These are phyloP conservation scores for Solanum clarkiae DNA, from an alignment of 257 asterid genomes.

Conservation along the genomic window DNA sequence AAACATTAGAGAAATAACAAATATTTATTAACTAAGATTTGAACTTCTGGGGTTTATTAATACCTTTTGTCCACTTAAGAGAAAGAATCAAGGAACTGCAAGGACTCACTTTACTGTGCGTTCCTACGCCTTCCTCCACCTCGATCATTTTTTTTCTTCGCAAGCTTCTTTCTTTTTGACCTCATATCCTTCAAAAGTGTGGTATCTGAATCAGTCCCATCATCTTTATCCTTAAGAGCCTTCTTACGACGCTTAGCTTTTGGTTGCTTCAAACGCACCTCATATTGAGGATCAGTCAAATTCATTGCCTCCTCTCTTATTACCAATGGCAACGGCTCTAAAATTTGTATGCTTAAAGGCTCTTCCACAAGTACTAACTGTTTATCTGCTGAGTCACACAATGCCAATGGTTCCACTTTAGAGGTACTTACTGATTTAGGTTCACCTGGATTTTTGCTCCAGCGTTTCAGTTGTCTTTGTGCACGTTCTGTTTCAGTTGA, in stretches of 20 bases:
- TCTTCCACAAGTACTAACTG: not conserved
- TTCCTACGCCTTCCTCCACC: slow-evolving; percentile 5
- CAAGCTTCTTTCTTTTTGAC: not conserved
- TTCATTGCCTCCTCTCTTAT: not conserved
- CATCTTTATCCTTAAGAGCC: not conserved
- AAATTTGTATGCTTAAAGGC: not conserved
- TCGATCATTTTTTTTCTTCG: not conserved
- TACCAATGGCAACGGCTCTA: not conserved
- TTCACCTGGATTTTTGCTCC: not conserved
- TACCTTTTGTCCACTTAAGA: not conserved
- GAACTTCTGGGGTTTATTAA: not conserved
- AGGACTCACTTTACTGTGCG: not conserved
- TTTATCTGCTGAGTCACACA: not conserved
- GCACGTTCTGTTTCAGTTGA: not conserved
- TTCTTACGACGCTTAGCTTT: not conserved
- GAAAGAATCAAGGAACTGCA: not conserved
- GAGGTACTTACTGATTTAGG: not conserved
- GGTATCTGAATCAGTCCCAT: not conserved
- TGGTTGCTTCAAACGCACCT: not conserved
- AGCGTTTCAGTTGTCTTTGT: slow-evolving; percentile 14
- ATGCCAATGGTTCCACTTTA: not conserved
- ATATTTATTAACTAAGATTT: not conserved
- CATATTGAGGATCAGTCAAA: not conserved
- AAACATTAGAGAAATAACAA: not conserved
- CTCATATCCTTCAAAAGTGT: not conserved